These are phyloP conservation scores for Byssochlamys sp. DNA, from an alignment of 2,329 filamentous ascomycete species.

Conservation along the genomic window DNA sequence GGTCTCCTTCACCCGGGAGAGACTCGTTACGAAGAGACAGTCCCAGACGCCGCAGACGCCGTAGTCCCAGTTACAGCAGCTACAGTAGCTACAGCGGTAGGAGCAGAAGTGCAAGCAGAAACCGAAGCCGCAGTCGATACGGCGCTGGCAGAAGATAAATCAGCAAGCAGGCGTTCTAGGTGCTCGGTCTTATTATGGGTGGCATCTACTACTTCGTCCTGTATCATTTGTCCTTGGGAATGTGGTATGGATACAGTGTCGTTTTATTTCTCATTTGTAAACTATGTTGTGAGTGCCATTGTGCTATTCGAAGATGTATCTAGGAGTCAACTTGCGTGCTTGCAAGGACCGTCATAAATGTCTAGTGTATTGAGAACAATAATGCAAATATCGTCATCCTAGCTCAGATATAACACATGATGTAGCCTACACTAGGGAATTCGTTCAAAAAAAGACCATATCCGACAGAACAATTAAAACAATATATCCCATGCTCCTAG, in stretches of 20 bases:
- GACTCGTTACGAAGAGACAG: slow-evolving; percentile 25
- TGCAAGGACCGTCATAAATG: background rate
- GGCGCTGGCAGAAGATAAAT: slow-evolving; percentile 14
- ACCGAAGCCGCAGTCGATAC: slow-evolving; percentile 30
- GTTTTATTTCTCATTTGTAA: background rate
- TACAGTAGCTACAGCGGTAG: slow-evolving; percentile 48
- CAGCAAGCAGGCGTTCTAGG: background rate
- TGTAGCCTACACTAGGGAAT: background rate
- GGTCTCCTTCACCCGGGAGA: slow-evolving; percentile 32
- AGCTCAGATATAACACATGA: background rate
- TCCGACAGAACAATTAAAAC: background rate
- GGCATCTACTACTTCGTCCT: background rate
- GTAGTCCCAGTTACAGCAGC: slow-evolving; percentile 55
- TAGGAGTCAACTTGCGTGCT: background rate
- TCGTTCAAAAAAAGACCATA: background rate
- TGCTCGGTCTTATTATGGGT: background rate
- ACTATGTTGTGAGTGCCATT: background rate
- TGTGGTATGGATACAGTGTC: background rate
- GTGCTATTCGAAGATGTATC: background rate
- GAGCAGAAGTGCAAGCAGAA: slow-evolving; percentile 41
- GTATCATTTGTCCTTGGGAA: background rate
- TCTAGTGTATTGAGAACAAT: background rate
- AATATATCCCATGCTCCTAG: slow-evolving; percentile 18
- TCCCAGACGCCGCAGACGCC: slow-evolving; percentile 36
- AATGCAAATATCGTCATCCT: background rate